These are phyloP conservation scores for Lipomyces spencermartinsiae DNA, from an alignment of 805 yeast species.

Conservation along the genomic window DNA sequence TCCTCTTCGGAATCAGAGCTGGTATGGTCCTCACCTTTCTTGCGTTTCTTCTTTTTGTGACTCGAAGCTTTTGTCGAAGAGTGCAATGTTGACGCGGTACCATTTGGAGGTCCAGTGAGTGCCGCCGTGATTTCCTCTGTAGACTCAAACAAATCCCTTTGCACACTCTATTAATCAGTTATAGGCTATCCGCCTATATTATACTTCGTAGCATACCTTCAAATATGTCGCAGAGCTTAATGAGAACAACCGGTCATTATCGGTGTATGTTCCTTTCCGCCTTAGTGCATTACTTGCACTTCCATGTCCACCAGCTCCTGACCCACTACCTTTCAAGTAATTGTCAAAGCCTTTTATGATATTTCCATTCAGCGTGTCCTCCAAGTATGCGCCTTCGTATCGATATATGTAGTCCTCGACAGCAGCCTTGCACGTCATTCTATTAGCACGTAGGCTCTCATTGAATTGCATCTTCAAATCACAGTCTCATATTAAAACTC, in stretches of 20 bases:
- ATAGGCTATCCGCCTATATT: not conserved
- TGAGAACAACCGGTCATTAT: conserved; percentile 38
- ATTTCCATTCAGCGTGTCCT: conserved; percentile 73
- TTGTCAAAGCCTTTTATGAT: conserved; percentile 91
- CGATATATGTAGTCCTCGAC: conserved; percentile 81
- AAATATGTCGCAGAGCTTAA: conserved; percentile 38
- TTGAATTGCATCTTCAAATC: not conserved
- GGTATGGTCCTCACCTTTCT: conserved; percentile 32
- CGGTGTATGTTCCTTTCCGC: conserved; percentile 29
- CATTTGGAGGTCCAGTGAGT: not conserved
- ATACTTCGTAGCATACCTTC: conserved; percentile 15
- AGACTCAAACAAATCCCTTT: conserved; percentile 27
- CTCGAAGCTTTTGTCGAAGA: conserved; percentile 8
- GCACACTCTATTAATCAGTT: conserved; percentile 20
- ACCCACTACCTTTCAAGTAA: conserved; percentile 58
- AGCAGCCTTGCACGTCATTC: not conserved
- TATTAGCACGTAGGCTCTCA: not conserved
- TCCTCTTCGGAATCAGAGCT: conserved; percentile 27
- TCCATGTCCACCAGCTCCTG: conserved; percentile 30
- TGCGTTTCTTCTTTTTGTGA: conserved; percentile 33
- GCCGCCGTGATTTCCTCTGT: conserved; percentile 13
- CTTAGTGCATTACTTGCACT: conserved; percentile 13
- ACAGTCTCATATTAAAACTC: conserved; percentile 1
- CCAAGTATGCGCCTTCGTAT: conserved; percentile 77
- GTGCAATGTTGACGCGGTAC: not conserved